Conservation (phyloP, 352 stramenopile genomes). For the Phytopythium montanum region DNA sequence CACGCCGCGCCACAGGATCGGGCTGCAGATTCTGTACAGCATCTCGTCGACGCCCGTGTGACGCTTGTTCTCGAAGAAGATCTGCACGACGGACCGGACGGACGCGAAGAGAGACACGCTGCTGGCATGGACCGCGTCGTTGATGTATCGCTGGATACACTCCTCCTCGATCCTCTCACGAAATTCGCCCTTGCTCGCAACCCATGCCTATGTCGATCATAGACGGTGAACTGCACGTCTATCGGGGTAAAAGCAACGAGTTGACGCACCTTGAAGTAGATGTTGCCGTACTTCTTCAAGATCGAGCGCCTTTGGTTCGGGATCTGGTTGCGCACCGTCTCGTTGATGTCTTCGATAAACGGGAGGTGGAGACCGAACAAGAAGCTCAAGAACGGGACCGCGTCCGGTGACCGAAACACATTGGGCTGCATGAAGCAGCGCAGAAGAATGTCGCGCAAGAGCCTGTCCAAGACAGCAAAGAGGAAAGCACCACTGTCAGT, state of each 20-base stretch:
- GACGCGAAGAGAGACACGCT: constrained; percentile 67
- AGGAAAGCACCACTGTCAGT: not conserved
- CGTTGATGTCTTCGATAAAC: constrained; percentile 85
- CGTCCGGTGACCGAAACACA: constrained; percentile 82
- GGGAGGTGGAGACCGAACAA: constrained; percentile 83
- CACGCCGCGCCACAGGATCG: constrained; percentile 81
- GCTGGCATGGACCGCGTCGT: constrained; percentile 65
- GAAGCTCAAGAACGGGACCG: constrained; percentile 79
- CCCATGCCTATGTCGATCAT: constrained; percentile 40
- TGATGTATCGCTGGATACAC: constrained; percentile 79
- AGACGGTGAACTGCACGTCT: not conserved
- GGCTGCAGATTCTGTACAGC: constrained; percentile 80
- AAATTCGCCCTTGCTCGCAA: constrained; percentile 45
- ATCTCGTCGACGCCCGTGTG: constrained; percentile 80
- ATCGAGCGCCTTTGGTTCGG: constrained; percentile 81
- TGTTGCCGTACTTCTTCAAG: constrained; percentile 70
- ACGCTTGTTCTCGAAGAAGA: constrained; percentile 87
- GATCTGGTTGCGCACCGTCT: constrained; percentile 86
- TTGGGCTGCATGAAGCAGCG: constrained; percentile 85
- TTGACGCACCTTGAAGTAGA: constrained; percentile 71
- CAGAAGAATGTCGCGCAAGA: constrained; percentile 81
- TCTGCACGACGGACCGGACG: constrained; percentile 61
- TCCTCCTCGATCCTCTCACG: constrained; percentile 77
- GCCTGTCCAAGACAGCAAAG: constrained; percentile 7
- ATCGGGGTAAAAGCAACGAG: not conserved